Base-by-base conservation (phyloP, 2,329 filamentous ascomycete genomes). In the Aspergillus tamarii region DNA sequence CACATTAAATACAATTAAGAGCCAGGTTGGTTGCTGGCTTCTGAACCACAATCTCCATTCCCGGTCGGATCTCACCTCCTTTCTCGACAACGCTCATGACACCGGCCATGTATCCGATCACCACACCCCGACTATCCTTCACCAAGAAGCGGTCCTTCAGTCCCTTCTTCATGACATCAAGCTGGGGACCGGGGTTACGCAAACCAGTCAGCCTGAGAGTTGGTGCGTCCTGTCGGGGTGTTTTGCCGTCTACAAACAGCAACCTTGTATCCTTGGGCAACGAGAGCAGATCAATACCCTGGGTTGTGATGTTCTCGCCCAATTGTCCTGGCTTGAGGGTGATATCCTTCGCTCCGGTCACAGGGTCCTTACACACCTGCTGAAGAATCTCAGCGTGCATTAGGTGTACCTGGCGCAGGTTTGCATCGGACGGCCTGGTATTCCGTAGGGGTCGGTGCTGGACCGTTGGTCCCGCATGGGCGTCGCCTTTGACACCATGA, bases 71-170 rank as follows among this genome's bases (percentile, higher is more conserved):
- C 7, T 59, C 60, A 12, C 67, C 67, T 3, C 61, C 67, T 23
- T 43, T 26, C 41, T 62, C 61, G 4, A 69, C 67, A 21, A 60
- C 64, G 14, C 46, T 56, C 65, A 67, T 67, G 32, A 69, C 67
- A 8, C 67, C 67, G 16, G 65, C 65, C 34, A 55, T 32, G 10
- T 64, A 59, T 23, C 52, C 46, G 12, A 61, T 41, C 26, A 67
- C 60, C 26, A 41, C 39, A 8, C 62, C 26, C 0, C 39, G 56
- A 23, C 30, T 57, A 48, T 66, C 62, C 36, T 57, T 45, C 10
- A 66, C 59, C 23, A 65, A 9, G 28, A 67, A 64, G 14, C 45
- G 43, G 12, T 66, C 63, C 41, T 58, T 60, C 45, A 67, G 21
- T 1, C 65, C 65, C 8, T 59, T 32, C 19, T 48, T 46, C 14